Conservation (phyloP, 2,329 filamentous ascomycete genomes). For the Trichoderma koningiopsis region DNA sequence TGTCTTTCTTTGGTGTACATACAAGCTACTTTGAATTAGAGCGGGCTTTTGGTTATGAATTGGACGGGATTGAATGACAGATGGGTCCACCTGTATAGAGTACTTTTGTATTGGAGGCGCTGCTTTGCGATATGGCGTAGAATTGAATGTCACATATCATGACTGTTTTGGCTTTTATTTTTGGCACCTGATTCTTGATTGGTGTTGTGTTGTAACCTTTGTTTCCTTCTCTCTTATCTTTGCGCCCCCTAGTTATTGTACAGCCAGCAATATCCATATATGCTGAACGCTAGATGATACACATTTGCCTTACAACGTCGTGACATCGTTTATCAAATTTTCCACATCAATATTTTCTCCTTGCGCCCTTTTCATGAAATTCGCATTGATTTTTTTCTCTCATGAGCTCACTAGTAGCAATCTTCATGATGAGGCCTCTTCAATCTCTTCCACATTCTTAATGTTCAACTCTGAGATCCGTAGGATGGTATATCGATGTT, state of each 20-base stretch:
- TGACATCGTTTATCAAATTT: conserved; percentile 5
- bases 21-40: conserved; percentile 30
- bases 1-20: conserved; percentile 29
- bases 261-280: conserved; percentile 23
- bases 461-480: conserved; percentile 80
- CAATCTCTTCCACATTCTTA: conserved; percentile 47
- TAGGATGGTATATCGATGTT: conserved; percentile 86
- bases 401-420: background rate
- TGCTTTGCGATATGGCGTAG: conserved; percentile 21
- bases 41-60: conserved; percentile 13
- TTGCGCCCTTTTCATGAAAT: background rate
- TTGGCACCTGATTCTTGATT: background rate
- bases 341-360: background rate
- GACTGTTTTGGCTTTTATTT: background rate
- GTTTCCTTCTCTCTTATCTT: conserved; percentile 6
- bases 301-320: conserved; percentile 14
- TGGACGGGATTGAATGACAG: conserved; percentile 9
- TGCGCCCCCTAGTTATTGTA: conserved; percentile 10
- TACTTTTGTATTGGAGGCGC: conserved; percentile 25
- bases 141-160: conserved; percentile 20
- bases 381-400: background rate
- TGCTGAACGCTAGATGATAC: conserved; percentile 25
- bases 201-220: background rate
- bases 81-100: conserved; percentile 22
- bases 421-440: conserved; percentile 33